A percentile compares a stretch with the other conserved stretches of the same genome.
These are phyloP conservation scores for Dissoconium aciculare DNA, from an alignment of 2,329 filamentous ascomycete genomes.

Conservation along the genomic window DNA sequence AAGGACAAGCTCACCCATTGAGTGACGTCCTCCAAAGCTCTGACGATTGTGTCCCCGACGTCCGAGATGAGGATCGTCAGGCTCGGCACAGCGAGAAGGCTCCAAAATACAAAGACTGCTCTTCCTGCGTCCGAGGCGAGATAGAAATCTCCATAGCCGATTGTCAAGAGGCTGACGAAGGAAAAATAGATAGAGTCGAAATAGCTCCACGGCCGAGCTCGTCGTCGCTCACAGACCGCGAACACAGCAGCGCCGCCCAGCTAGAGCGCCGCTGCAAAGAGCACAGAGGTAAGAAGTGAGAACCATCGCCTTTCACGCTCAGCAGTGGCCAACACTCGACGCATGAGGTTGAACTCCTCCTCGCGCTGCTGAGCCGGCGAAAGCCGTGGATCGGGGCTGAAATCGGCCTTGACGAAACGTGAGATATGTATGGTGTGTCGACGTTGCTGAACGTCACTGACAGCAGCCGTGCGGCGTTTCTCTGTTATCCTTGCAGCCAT, in stretches of 20 bases:
- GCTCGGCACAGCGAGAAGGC: conserved; percentile 38
- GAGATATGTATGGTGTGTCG: conserved; percentile 31
- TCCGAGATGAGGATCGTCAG: conserved; percentile 40
- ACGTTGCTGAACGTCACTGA: conserved; percentile 26
- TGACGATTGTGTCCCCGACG: conserved; percentile 42
- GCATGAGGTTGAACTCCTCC: conserved; percentile 37
- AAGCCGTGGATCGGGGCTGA: conserved; percentile 28
- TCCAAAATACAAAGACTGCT: conserved; percentile 44
- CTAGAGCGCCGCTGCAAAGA: conserved; percentile 31
- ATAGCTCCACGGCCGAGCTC: conserved; percentile 37
- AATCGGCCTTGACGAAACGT: conserved; percentile 26
- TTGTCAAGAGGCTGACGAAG: conserved; percentile 38
- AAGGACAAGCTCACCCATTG: conserved; percentile 30
- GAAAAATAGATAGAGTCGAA: conserved; percentile 40
- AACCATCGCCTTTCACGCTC: conserved; percentile 30
- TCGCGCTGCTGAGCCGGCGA: conserved; percentile 27
- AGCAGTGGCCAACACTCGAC: conserved; percentile 29
- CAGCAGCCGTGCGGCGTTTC: conserved; percentile 30
- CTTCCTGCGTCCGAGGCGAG: conserved; percentile 36
- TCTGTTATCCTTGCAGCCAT: conserved; percentile 36
- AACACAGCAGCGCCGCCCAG: conserved; percentile 38
- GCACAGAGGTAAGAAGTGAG: conserved; percentile 24
- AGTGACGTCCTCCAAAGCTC: conserved; percentile 39
- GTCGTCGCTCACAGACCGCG: conserved; percentile 30
- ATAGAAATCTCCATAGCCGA: conserved; percentile 39